Evolutionary conservation across 2,329 filamentous ascomycete genomes (phyloP).

Genomic region (Clonostachys rhizophaga): DNA sequence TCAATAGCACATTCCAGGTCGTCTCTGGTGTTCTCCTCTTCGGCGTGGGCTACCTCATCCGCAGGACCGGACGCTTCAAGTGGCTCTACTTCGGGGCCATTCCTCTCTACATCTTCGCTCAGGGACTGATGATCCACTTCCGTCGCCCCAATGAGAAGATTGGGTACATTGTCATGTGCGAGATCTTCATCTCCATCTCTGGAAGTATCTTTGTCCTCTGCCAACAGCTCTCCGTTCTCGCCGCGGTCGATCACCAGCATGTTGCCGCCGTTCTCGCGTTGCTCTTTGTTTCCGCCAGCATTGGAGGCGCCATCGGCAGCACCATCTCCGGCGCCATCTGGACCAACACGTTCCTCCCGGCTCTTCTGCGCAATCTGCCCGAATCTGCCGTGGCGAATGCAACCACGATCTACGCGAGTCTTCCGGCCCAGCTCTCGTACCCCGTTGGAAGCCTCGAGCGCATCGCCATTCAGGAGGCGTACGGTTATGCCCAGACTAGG

Average conservation of each 20-base stretch:
- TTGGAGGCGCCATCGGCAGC: slow-evolving; percentile 39
- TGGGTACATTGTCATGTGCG: slow-evolving; percentile 44
- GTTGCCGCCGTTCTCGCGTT: slow-evolving; percentile 43
- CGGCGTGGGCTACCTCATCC: slow-evolving; percentile 40
- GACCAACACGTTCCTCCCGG: slow-evolving; percentile 30
- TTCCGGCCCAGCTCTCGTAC: slow-evolving; percentile 30
- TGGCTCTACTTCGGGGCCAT: slow-evolving; percentile 35
- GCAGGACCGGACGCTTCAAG: slow-evolving; percentile 41
- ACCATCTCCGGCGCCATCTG: slow-evolving; percentile 35
- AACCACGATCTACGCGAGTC: slow-evolving; percentile 34
- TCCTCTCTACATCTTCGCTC: slow-evolving; percentile 49
- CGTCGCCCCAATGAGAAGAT: slow-evolving; percentile 30
- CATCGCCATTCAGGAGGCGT: slow-evolving; percentile 37
- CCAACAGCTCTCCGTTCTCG: slow-evolving; percentile 54
- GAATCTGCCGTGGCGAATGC: slow-evolving; percentile 20
- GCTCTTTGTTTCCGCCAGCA: slow-evolving; percentile 34
- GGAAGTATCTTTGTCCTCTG: slow-evolving; percentile 49
- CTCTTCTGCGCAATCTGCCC: slow-evolving; percentile 30
- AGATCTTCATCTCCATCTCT: slow-evolving; percentile 47
- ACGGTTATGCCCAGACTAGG: slow-evolving; percentile 37
- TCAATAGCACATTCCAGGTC: slow-evolving; percentile 43
- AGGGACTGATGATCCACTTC: slow-evolving; percentile 31
- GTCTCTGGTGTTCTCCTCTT: slow-evolving; percentile 45
- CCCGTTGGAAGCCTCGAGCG: slow-evolving; percentile 30
- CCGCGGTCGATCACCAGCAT: slow-evolving; percentile 47